These are phyloP conservation scores for Neurospora sp. DNA, from an alignment of 495 filamentous ascomycete species.

Conservation along the genomic window DNA sequence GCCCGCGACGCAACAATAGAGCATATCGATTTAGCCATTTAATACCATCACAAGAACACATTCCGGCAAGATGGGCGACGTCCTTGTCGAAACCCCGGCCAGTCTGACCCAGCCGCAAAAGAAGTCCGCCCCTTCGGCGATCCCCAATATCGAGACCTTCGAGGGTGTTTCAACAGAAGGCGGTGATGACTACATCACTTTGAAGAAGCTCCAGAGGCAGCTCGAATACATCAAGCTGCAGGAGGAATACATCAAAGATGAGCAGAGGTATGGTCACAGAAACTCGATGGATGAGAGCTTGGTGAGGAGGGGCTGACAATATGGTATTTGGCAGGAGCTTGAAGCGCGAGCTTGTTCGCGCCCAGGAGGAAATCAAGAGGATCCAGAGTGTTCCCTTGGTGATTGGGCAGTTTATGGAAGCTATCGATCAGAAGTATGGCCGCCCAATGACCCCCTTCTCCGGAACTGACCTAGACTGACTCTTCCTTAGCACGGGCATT, in stretches of 20 bases:
- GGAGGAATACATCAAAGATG: slow-evolving; percentile 99
- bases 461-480: not conserved
- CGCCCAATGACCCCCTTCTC: not conserved
- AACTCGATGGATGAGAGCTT: not conserved
- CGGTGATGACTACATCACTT: slow-evolving; percentile 84
- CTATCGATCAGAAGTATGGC: slow-evolving; percentile 94
- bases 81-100: slow-evolving; percentile 68
- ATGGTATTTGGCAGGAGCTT: slow-evolving; percentile 53
- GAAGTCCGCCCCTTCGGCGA: slow-evolving; percentile 69
- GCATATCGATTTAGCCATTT: not conserved
- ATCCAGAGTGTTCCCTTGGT: slow-evolving; percentile 97
- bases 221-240: slow-evolving; percentile 98
- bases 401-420: slow-evolving; percentile 99
- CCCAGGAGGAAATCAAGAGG: slow-evolving; percentile 98
- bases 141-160: slow-evolving; percentile 80
- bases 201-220: slow-evolving; percentile 93
- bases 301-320: not conserved
- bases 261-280: slow-evolving; percentile 61
- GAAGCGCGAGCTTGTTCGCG: slow-evolving; percentile 92
- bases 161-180: slow-evolving; percentile 73
- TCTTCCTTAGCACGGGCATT: slow-evolving; percentile 70
- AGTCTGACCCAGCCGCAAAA: slow-evolving; percentile 63
- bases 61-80: slow-evolving; percentile 61
- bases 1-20: not conserved
- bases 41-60: not conserved